These are phyloP conservation scores for Boletus semigastroideus DNA, from an alignment of 1,284 basidiomycete species.

Conservation along the genomic window DNA sequence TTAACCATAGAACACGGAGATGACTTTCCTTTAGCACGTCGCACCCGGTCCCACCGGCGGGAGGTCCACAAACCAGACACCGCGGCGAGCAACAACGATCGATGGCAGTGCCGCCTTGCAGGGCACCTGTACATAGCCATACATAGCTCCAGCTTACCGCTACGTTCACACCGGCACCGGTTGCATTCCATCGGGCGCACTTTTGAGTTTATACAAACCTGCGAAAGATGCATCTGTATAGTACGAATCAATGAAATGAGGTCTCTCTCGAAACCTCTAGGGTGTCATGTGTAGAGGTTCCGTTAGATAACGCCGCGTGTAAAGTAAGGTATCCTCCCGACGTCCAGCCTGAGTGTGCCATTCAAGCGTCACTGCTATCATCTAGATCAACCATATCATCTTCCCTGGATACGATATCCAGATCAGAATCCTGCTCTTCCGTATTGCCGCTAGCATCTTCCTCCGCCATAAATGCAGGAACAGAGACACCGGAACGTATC, in stretches of 20 bases:
- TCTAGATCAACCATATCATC: constrained; percentile 29
- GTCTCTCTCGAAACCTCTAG: not conserved
- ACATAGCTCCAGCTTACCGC: not conserved
- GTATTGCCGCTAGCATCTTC: constrained; percentile 1
- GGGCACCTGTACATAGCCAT: not conserved
- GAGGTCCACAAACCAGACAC: not conserved
- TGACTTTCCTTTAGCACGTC: too few species aligned
- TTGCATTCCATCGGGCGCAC: not conserved
- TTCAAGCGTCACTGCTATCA: constrained; percentile 22
- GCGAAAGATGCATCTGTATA: not conserved
- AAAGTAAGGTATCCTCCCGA: not conserved
- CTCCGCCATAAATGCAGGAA: constrained; percentile 29
- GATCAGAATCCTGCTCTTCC: constrained; percentile 10
- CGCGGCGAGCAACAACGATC: not conserved
- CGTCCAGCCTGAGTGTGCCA: not conserved
- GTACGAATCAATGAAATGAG: not conserved
- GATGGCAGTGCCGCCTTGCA: not conserved
- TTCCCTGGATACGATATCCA: constrained; percentile 12
- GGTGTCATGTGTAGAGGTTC: not conserved
- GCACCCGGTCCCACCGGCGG: too few species aligned
- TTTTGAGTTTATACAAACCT: not conserved
- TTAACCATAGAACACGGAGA: too few species aligned
- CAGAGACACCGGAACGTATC: constrained; percentile 49
- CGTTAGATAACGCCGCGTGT: not conserved
- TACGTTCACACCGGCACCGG: not conserved